Conservation (phyloP, 2,329 filamentous ascomycete species). For the Microcyclospora pomicola region DNA sequence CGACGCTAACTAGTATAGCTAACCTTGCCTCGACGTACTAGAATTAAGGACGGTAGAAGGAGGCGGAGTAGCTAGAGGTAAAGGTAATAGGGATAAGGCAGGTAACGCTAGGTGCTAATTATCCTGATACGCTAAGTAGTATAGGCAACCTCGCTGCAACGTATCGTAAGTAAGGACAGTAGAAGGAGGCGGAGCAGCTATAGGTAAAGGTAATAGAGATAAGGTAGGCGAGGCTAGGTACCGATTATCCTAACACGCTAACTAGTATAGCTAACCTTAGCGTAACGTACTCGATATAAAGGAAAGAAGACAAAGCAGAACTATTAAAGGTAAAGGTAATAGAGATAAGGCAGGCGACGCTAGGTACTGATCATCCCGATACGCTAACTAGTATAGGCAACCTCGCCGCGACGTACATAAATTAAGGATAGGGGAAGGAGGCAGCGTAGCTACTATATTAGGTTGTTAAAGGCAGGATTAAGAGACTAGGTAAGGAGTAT, state of each 20-base stretch:
- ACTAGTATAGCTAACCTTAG: conserved; percentile 3
- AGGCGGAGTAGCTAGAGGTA: conserved; percentile 4
- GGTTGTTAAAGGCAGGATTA: conserved; percentile 1
- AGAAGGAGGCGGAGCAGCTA: conserved; percentile 4
- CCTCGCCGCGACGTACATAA: conserved; percentile 3
- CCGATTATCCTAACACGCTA: conserved; percentile 5
- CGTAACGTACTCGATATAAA: neutral
- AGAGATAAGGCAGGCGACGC: conserved; percentile 1
- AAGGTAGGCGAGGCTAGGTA: conserved; percentile 1
- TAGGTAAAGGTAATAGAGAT: neutral
- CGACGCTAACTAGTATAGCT: conserved; percentile 2
- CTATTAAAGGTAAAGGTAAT: conserved; percentile 2
- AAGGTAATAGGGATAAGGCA: neutral
- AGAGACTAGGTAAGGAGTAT: conserved; percentile 4
- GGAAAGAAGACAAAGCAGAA: conserved; percentile 1
- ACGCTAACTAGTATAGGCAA: conserved; percentile 5
- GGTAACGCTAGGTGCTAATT: conserved; percentile 3
- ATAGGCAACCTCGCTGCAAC: neutral
- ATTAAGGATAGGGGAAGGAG: conserved; percentile 4
- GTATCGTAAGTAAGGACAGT: neutral
- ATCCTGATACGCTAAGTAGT: conserved; percentile 4
- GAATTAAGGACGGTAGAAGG: conserved; percentile 1
- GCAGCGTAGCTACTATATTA: conserved; percentile 5
- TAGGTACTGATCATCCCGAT: conserved; percentile 5
- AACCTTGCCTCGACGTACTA: conserved; percentile 3